Conservation (phyloP, 495 filamentous ascomycete species). For the Penicillium ucsense region DNA sequence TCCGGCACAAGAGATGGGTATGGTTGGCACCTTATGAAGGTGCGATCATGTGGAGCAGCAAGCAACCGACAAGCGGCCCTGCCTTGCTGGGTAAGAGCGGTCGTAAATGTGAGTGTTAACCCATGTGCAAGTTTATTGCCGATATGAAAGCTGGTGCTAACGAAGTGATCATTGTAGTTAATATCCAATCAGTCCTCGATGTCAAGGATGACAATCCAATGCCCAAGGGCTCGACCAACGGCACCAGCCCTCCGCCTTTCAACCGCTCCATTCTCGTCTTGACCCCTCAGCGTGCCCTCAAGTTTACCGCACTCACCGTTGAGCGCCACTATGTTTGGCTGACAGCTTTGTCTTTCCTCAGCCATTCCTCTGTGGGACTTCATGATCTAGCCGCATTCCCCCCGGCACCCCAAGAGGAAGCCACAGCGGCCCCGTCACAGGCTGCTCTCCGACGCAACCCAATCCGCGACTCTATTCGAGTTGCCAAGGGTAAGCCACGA, state of each 20-base stretch:
- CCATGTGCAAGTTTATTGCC: not conserved
- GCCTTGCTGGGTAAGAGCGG: conserved; percentile 92
- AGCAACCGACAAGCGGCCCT: conserved; percentile 80
- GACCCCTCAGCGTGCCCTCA: conserved; percentile 86
- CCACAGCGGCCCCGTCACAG: conserved; percentile 22
- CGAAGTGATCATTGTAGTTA: conserved; percentile 46
- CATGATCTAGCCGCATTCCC: conserved; percentile 53
- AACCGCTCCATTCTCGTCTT: conserved; percentile 92
- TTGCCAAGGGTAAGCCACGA: conserved; percentile 71
- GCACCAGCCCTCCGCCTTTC: conserved; percentile 49
- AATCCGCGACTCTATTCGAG: conserved; percentile 82
- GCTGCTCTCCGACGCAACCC: conserved; percentile 47
- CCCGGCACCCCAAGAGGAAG: conserved; percentile 44
- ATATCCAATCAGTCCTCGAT: conserved; percentile 91
- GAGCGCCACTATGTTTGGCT: conserved; percentile 96
- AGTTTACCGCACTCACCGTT: conserved; percentile 75
- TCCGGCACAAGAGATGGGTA: conserved; percentile 94
- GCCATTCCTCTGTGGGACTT: conserved; percentile 68
- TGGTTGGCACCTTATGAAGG: conserved; percentile 96
- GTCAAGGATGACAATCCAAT: conserved; percentile 89
- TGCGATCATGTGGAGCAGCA: conserved; percentile 95
- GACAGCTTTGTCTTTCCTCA: conserved; percentile 85
- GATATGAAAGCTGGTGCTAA: not conserved
- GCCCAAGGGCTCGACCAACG: conserved; percentile 49
- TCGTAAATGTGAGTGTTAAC: conserved; percentile 68